Evolutionary conservation across 129 eudicot genomes (phyloP).

Genomic region (Chrysanthemum makinoi): DNA sequence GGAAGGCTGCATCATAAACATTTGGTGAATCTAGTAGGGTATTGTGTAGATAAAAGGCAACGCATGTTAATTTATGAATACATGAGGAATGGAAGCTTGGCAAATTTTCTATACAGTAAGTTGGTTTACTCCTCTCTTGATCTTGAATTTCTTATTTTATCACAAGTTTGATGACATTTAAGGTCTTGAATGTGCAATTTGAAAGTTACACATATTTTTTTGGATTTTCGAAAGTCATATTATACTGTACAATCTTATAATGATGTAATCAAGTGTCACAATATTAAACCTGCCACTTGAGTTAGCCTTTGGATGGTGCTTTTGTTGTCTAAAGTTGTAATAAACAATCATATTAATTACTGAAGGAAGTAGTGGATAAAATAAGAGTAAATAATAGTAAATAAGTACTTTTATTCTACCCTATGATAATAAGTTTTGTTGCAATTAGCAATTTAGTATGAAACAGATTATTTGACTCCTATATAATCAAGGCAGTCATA

Average conservation of each 20-base stretch:
- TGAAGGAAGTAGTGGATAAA: too few relatives aligned
- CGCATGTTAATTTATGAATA: slow-evolving; percentile 82
- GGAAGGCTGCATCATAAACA: slow-evolving; percentile 93
- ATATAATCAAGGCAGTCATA: background rate
- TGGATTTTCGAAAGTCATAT: too few relatives aligned
- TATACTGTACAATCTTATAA: too few relatives aligned
- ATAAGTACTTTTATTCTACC: background rate
- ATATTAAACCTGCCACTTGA: too few relatives aligned
- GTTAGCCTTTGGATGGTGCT: too few relatives aligned
- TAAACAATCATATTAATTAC: too few relatives aligned
- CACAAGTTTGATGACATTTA: background rate
- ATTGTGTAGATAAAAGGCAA: slow-evolving; percentile 88
- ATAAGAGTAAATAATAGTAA: too few relatives aligned
- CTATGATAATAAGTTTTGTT: background rate
- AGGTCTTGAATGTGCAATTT: background rate
- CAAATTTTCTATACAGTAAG: slow-evolving; percentile 72
- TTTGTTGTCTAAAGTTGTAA: too few relatives aligned
- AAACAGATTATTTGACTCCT: background rate
- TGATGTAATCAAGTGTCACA: too few relatives aligned
- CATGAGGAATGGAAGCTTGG: slow-evolving; percentile 94
- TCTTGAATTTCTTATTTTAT: background rate
- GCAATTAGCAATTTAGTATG: background rate
- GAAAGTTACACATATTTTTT: background rate
- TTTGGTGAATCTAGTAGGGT: slow-evolving; percentile 93
- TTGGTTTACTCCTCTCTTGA: slow-evolving; percentile 3